Conservation (phyloP, 306 rosid species). For the Coriaria nepalensis region DNA sequence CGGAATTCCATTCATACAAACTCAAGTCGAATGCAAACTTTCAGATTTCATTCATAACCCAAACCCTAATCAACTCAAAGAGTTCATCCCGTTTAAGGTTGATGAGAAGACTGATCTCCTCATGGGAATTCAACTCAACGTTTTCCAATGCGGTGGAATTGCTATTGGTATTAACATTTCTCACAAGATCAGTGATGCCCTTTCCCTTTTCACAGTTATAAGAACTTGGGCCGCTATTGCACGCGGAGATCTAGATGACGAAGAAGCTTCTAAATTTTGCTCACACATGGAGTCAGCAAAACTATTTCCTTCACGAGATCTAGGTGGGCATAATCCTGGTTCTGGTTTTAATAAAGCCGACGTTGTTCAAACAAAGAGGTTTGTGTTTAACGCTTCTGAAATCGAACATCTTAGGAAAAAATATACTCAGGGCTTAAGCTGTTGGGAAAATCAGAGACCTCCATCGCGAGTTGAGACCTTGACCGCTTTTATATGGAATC, state of each 20-base stretch:
- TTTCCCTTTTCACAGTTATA: slow-evolving; percentile 6
- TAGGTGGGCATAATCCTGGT: too few relatives aligned
- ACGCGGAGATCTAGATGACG: slow-evolving; percentile 4
- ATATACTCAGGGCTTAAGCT: too few relatives aligned
- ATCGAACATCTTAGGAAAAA: slow-evolving; percentile 8
- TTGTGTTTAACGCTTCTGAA: slow-evolving; percentile 1
- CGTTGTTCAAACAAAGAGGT: slow-evolving; percentile 5
- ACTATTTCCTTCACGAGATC: too few relatives aligned
- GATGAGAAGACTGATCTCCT: slow-evolving; percentile 5
- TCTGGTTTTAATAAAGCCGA: neutral
- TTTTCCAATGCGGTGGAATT: slow-evolving; percentile 17
- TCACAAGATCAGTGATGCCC: slow-evolving; percentile 19
- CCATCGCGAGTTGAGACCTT: slow-evolving; percentile 6
- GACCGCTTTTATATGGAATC: slow-evolving; percentile 7
- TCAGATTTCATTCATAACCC: slow-evolving; percentile 9
- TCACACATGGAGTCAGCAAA: too few relatives aligned
- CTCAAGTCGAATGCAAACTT: slow-evolving; percentile 2
- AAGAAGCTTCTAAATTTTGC: too few relatives aligned
- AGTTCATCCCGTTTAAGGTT: slow-evolving; percentile 15
- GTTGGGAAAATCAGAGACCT: neutral
- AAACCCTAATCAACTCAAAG: slow-evolving; percentile 11
- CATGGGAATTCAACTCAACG: slow-evolving; percentile 17
- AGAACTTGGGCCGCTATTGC: slow-evolving; percentile 13
- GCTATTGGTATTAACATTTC: slow-evolving; percentile 17
- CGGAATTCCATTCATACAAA: neutral